Evolutionary conservation across 306 rosid species (phyloP).

Genomic region (Alnus glutinosa): DNA sequence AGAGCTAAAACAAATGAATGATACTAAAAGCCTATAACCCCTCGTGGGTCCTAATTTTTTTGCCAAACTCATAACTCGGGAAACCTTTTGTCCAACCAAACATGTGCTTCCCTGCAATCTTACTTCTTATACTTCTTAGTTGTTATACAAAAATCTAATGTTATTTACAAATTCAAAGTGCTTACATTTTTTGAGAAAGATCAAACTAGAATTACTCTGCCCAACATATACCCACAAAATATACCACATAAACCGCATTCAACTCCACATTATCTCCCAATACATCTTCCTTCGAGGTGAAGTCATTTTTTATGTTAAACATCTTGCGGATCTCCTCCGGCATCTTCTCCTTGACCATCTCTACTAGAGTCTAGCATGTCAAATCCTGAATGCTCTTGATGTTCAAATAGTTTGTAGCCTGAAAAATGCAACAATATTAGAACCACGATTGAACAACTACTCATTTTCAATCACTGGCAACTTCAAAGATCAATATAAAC

Average conservation of each 20-base stretch:
- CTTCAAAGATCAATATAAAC: background rate
- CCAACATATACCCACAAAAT: conserved; percentile 25
- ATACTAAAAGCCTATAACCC: too few relatives aligned
- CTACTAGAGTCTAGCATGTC: conserved; percentile 77
- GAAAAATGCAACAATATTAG: background rate
- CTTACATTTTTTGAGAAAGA: conserved; percentile 20
- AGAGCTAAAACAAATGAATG: too few relatives aligned
- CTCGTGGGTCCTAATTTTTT: too few relatives aligned
- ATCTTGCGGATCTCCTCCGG: conserved; percentile 79
- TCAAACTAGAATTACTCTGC: conserved; percentile 22
- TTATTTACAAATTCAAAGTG: conserved; percentile 47
- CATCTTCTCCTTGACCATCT: conserved; percentile 84
- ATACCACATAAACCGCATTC: conserved; percentile 14
- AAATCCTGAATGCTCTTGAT: conserved; percentile 73
- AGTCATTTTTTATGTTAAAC: conserved; percentile 76
- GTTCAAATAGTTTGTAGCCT: conserved; percentile 88
- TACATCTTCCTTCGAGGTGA: conserved; percentile 65
- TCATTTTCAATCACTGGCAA: background rate
- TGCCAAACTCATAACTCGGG: too few relatives aligned
- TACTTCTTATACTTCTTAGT: too few relatives aligned
- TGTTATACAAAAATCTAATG: background rate
- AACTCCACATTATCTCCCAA: background rate
- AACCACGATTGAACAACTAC: background rate
- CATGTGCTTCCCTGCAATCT: too few relatives aligned
- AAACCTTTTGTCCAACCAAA: too few relatives aligned